These are phyloP conservation scores for Neurospora sp. DNA, from an alignment of 495 filamentous ascomycete genomes.

Conservation along the genomic window DNA sequence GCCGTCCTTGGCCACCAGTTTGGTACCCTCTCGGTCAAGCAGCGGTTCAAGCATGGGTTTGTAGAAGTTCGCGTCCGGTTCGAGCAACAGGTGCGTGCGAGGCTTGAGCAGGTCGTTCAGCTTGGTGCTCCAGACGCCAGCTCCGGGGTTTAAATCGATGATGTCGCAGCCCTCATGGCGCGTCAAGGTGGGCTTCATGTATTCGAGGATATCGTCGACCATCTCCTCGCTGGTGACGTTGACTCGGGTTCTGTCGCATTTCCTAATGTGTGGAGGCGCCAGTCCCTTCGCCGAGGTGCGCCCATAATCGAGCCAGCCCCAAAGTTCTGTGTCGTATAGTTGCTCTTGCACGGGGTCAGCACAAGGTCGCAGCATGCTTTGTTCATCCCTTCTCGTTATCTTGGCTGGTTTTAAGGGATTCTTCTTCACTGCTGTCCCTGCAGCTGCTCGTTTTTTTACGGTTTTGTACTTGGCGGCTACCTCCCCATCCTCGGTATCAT, in stretches of 20 bases:
- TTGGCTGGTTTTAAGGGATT: not conserved
- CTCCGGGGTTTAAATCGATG: slow-evolving; percentile 74
- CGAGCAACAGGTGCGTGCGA: slow-evolving; percentile 69
- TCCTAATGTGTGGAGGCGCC: not conserved
- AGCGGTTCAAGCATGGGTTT: slow-evolving; percentile 51
- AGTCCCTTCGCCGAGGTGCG: not conserved
- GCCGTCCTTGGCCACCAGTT: slow-evolving; percentile 39
- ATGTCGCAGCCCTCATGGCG: slow-evolving; percentile 63
- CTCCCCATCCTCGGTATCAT: not conserved
- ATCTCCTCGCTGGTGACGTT: slow-evolving; percentile 50
- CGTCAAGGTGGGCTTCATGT: slow-evolving; percentile 39
- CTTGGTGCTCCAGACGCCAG: slow-evolving; percentile 63
- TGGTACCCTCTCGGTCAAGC: slow-evolving; percentile 45
- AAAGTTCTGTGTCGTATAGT: not conserved
- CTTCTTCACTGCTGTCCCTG: not conserved
- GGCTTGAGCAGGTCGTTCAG: slow-evolving; percentile 66
- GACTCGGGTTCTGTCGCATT: slow-evolving; percentile 19
- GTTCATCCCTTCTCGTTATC: not conserved
- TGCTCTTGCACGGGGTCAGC: not conserved
- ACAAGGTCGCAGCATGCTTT: not conserved
- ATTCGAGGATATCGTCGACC: slow-evolving; percentile 38
- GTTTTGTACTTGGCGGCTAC: no score
- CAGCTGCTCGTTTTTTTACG: not conserved
- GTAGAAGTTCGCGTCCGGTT: slow-evolving; percentile 48
- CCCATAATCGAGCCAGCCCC: not conserved